Percentiles rank a stretch among this genome's conserved stretches.
Conservation (phyloP, 2,329 filamentous ascomycete species). For the Trichophyton equinum region DNA sequence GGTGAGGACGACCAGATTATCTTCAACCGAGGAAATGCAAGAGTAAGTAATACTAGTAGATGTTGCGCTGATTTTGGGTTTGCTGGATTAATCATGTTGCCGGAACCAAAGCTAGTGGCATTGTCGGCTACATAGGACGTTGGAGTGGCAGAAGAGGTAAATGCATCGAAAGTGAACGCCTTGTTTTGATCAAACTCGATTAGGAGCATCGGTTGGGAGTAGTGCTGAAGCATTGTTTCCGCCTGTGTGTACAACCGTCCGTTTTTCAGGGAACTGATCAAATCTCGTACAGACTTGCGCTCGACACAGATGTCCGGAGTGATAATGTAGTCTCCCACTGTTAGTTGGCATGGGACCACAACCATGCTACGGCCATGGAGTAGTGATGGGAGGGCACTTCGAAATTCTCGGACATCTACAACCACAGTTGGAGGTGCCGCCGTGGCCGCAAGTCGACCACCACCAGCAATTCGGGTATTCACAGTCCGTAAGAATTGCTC, state of each 20-base stretch:
- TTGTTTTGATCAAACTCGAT: slow-evolving; percentile 98
- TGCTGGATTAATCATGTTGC: slow-evolving; percentile 50
- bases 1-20: slow-evolving; percentile 91
- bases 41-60: slow-evolving; percentile 80
- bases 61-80: slow-evolving; percentile 68
- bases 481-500: slow-evolving; percentile 87
- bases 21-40: slow-evolving; percentile 78
- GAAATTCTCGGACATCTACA: slow-evolving; percentile 91
- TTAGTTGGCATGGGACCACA: slow-evolving; percentile 88
- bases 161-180: slow-evolving; percentile 81
- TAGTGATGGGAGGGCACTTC: slow-evolving; percentile 80
- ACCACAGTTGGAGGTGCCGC: slow-evolving; percentile 80
- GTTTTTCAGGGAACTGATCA: slow-evolving; percentile 84
- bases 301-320: slow-evolving; percentile 87
- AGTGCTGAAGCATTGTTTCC: slow-evolving; percentile 89
- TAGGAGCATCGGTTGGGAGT: slow-evolving; percentile 76
- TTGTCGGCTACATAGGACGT: slow-evolving; percentile 41
- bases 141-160: slow-evolving; percentile 30
- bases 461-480: slow-evolving; percentile 92
- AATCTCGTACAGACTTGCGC: slow-evolving; percentile 81
- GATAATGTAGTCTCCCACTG: slow-evolving; percentile 90
- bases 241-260: slow-evolving; percentile 85
- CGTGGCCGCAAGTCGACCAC: slow-evolving; percentile 70
- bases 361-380: slow-evolving; percentile 80
- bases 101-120: slow-evolving; percentile 43